Conservation (phyloP, 345 rosid genomes). For the Cochlearia excelsa region DNA sequence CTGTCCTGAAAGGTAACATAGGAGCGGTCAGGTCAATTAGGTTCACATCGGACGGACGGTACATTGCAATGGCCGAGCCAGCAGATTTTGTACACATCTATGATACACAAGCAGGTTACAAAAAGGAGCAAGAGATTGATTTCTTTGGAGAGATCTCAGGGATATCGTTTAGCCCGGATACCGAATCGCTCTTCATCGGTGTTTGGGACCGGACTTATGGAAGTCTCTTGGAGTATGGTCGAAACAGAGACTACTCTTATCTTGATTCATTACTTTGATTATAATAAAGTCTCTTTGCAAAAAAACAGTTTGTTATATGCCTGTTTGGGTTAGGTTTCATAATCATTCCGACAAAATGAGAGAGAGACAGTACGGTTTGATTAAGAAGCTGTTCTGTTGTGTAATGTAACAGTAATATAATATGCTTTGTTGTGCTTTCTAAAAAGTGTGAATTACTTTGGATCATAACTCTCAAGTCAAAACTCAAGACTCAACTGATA, state of each 20-base stretch:
- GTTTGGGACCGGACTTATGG: constrained; percentile 88
- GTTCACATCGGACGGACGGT: constrained; percentile 59
- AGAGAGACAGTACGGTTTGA: constrained; percentile 5
- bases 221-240: constrained; percentile 74
- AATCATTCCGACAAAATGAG: constrained; percentile 18
- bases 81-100: constrained; percentile 82
- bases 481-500: no score
- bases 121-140: constrained; percentile 74
- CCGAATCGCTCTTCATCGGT: constrained; percentile 73
- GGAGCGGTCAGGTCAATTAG: constrained; percentile 73
- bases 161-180: constrained; percentile 71
- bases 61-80: constrained; percentile 79
- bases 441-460: no score
- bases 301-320: constrained; percentile 13
- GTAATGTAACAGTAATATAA: no score
- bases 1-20: constrained; percentile 66
- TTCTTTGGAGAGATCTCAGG: constrained; percentile 87
- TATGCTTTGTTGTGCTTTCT: no score
- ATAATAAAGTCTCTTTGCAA: neutral
- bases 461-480: no score
- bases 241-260: constrained; percentile 61
- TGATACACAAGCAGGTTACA: constrained; percentile 53
- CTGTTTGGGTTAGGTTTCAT: constrained; percentile 22
- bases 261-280: constrained; percentile 55
- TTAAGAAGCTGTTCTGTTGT: constrained; percentile 2